phyloP scores from a whole-genome alignment of 768 basidiomycete genomes.

The Peribolospora baueri region DNA sequence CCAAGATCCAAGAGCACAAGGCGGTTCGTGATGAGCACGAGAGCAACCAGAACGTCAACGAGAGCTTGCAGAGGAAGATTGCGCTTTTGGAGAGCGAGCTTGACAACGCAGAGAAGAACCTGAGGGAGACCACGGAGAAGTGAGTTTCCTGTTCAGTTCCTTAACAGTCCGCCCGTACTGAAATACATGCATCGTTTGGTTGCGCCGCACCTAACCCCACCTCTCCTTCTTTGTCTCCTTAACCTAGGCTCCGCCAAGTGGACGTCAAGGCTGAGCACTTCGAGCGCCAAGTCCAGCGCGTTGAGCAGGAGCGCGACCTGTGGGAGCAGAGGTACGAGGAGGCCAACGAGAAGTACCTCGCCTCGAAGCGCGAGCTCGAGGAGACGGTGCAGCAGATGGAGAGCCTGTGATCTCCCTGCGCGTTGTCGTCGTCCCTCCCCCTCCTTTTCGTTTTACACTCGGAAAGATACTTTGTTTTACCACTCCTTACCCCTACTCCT shows the following conservation, averaged over 20 bases:
- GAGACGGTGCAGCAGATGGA: constrained; percentile 28
- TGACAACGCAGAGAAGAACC: constrained; percentile 80
- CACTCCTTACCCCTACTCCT: too few species aligned
- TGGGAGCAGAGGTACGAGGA: constrained; percentile 97
- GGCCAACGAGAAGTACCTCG: constrained; percentile 38
- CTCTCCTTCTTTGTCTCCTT: neutral
- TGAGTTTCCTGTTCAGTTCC: constrained; percentile 24
- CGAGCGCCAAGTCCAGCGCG: constrained; percentile 63
- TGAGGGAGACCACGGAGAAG: constrained; percentile 93
- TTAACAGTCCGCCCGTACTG: constrained; percentile 2
- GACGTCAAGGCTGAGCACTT: constrained; percentile 98
- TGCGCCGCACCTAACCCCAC: neutral
- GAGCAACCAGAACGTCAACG: constrained; percentile 41
- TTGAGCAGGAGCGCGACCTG: constrained; percentile 69
- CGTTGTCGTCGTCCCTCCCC: too few species aligned
- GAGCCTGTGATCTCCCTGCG: constrained; percentile 3
- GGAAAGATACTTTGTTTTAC: too few species aligned
- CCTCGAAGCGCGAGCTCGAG: constrained; percentile 56
- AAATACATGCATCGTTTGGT: neutral
- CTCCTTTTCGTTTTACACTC: neutral
- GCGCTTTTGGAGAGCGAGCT: constrained; percentile 84
- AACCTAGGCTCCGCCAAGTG: constrained; percentile 59
- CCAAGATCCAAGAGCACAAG: constrained; percentile 41
- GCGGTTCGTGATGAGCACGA: constrained; percentile 40
- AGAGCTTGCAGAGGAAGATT: constrained; percentile 56